A percentile compares a stretch with the other conserved stretches of the same genome.
These are phyloP conservation scores for Phytophthora pluvialis DNA, from an alignment of 352 stramenopile species.

Conservation along the genomic window DNA sequence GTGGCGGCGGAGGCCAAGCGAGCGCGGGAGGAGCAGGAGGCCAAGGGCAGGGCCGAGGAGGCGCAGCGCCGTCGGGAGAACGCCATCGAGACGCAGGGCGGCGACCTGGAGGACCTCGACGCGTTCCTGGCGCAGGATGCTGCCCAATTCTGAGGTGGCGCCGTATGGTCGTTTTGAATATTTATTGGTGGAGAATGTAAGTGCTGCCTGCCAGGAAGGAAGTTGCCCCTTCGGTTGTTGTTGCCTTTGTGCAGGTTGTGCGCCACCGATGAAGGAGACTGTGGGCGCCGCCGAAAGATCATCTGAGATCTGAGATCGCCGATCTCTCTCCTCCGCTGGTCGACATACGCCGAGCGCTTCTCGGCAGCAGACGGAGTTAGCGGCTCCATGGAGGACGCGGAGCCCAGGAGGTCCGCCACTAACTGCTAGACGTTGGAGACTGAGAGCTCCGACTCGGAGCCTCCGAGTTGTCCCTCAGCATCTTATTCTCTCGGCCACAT, in stretches of 20 bases:
- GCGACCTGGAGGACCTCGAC: conserved; percentile 64
- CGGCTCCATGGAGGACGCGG: neutral
- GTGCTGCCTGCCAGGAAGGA: neutral
- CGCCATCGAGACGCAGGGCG: conserved; percentile 51
- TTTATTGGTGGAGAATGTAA: conserved; percentile 19
- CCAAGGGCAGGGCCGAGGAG: conserved; percentile 40
- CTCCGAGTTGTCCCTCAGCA: too few relatives aligned
- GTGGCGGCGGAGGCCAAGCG: conserved; percentile 28
- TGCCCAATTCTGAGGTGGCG: conserved; percentile 44
- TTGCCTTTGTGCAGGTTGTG: conserved; percentile 6
- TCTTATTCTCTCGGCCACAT: conserved; percentile 25
- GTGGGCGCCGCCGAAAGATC: neutral
- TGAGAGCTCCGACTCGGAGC: too few relatives aligned
- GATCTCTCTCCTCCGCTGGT: conserved; percentile 21
- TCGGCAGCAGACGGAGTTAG: conserved; percentile 5
- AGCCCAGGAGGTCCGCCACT: too few relatives aligned
- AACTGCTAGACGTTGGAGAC: too few relatives aligned
- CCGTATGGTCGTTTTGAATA: conserved; percentile 7
- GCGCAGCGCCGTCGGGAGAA: conserved; percentile 41
- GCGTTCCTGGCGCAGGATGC: conserved; percentile 65
- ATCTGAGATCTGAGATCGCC: conserved; percentile 2
- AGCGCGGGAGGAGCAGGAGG: conserved; percentile 33
- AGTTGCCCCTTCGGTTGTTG: neutral
- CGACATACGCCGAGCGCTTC: conserved; percentile 3
- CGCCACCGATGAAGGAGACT: conserved; percentile 1